Base-by-base conservation (phyloP, 257 asterid species). In the Solanum pimpinellifolium region DNA sequence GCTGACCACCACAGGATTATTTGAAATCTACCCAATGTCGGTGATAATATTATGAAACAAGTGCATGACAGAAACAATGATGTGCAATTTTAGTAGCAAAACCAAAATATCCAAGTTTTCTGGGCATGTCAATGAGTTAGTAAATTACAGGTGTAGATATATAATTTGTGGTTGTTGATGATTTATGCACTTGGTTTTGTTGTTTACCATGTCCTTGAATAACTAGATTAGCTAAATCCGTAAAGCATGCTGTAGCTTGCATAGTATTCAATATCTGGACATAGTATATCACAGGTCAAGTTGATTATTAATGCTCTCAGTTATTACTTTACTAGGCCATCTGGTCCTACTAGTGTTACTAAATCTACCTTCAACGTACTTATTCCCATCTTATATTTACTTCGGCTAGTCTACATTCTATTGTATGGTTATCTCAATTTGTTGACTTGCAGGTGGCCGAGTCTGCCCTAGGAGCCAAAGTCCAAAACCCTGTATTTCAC, bases 381-480 rank as follows among this genome's bases (percentile, higher is more conserved):
- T 27, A 27, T 80, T 80, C 29, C 29, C 27, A 16, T 47, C 42
- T 11, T 80, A 47, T 37, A 47, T 80, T 9, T 80, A 27, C 6
- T 47, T 49, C 29, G 23, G 70, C 42, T 70, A 0, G 18, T 70
- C 82, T 44, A 20, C 83, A 9, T 46, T 69, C 27, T 20, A 0
- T 18, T 35, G 15, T 52, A 31, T 73, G 60, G 0, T 52, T 4
- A 7, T 62, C 84, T 52, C 37, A 41, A 60, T 88, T 81, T 76
- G 25, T 37, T 46, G 72, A 83, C 35, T 59, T 90, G 62, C 88
- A 97, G 99, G 93, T 76, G 86, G 98, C 98, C 31, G 98, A 97
- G 93, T 83, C 94, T 69, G 95, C 97, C 56, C 27, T 97, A 83
- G 94, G 94, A 74, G 95, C 96, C 86, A 87, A 88, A 12, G 91